A percentile compares a stretch with the other conserved stretches of the same genome.
phyloP scores from a whole-genome alignment of 2,329 filamentous ascomycete genomes.

The Monosporascus sp. region DNA sequence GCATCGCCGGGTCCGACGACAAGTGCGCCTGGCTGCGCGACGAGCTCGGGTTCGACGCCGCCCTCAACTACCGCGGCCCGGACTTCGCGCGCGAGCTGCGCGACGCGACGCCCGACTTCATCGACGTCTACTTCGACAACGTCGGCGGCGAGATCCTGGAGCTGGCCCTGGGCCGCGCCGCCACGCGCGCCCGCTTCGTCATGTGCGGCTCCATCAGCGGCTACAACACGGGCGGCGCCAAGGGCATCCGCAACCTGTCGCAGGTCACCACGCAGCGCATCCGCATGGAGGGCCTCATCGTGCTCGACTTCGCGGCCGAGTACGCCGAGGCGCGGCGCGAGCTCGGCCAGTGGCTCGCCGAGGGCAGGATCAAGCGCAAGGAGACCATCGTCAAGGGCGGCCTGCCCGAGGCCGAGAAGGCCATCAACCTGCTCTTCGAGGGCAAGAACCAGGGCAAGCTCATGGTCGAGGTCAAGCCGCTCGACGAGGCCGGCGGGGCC shows the following conservation, averaged over 20 bases:
- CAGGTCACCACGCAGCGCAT: conserved; percentile 39
- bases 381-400: conserved; percentile 70
- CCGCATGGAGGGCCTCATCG: conserved; percentile 67
- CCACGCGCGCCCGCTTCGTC: conserved; percentile 58
- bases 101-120: conserved; percentile 47
- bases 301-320: conserved; percentile 61
- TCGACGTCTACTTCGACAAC: conserved; percentile 61
- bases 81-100: conserved; percentile 48
- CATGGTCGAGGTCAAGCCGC: conserved; percentile 47
- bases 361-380: conserved; percentile 68
- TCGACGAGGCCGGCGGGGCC: conserved; percentile 14
- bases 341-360: conserved; percentile 61
- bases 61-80: conserved; percentile 55
- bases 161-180: conserved; percentile 59
- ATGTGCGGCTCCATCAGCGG: conserved; percentile 68
- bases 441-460: conserved; percentile 68
- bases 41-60: conserved; percentile 54
- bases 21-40: conserved; percentile 57
- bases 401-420: conserved; percentile 57
- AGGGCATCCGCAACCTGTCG: conserved; percentile 30
- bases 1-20: conserved; percentile 60
- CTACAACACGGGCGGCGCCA: conserved; percentile 56
- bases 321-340: conserved; percentile 55
- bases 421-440: conserved; percentile 59
- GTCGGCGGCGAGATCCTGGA: conserved; percentile 69